Base-by-base conservation (phyloP, 805 yeast species). In the Candida golubevii region DNA sequence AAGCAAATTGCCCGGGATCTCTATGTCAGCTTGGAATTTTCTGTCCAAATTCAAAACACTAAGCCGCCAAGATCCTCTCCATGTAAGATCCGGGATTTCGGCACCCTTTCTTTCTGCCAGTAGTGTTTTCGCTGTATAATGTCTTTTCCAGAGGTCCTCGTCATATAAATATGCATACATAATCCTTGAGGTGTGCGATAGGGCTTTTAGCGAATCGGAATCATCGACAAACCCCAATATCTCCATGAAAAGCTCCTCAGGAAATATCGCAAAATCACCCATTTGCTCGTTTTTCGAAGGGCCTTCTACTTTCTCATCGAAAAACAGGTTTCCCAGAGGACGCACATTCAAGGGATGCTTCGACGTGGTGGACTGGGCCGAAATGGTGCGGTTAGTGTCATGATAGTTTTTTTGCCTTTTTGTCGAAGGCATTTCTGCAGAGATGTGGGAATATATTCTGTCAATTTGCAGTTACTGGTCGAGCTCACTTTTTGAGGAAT, bases 61-160 rank as follows among this genome's bases (percentile, higher is more conserved):
- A 33, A 75, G 66, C 53, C 90, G 74, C 97, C 97, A 89, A 2
- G 88, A 77, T 0, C 97, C 96, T 28, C 56, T 60, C 97, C 97
- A 88, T 30, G 46, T 45, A 8, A 53, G 39, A 53, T 51, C 1
- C 48, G 49, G 51, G 10, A 49, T 39, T 26, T 50, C 39, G 1
- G n/a, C 42, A 34, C 44, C 53, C 13, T 28, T 36, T 30, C 49
- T 51, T 37, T 54, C 47, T 8, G 42, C 33, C 11, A 39, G 30
- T 31, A 46, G 44, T 7, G 35, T 42, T 33, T 42, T 42, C 12
- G 47, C 34, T 18, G 46, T 65, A 56, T 82, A 80, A 37, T 82
- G 45, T 44, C 71, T 74, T 55, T 83, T 84, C 97, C 97, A 89
- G 23, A 85, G 53, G 40, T 88, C 96, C 51, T 88, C 96, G 56